Evolutionary conservation across 2,329 filamentous ascomycete genomes (phyloP).

Genomic region (Knufia fluminis): DNA sequence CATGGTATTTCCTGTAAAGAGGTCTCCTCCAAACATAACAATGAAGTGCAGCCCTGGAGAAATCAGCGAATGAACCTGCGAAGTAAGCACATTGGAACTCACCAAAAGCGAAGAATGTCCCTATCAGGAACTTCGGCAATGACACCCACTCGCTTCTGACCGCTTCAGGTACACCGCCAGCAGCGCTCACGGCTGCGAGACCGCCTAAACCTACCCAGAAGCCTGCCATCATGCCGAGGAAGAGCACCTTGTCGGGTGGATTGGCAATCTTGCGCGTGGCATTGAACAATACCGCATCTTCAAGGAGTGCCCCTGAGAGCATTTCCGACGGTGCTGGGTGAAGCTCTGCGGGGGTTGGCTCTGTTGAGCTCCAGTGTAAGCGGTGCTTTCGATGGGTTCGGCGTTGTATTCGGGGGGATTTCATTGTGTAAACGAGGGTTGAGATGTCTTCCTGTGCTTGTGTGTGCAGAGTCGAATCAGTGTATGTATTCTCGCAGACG

Average conservation of each 20-base stretch:
- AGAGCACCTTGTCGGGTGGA: slow-evolving; percentile 7
- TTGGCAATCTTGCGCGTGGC: slow-evolving; percentile 3
- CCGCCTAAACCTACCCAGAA: slow-evolving; percentile 8
- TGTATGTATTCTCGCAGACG: too few relatives aligned
- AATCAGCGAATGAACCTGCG: not conserved
- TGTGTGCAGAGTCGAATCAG: too few relatives aligned
- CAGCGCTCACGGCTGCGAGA: slow-evolving; percentile 1
- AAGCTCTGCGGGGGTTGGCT: not conserved
- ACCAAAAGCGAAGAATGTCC: slow-evolving; percentile 4
- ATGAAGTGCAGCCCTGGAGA: slow-evolving; percentile 2
- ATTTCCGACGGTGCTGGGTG: slow-evolving; percentile 6
- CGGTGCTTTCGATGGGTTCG: too few relatives aligned
- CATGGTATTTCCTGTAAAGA: slow-evolving; percentile 7
- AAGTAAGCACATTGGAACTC: not conserved
- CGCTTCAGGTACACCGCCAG: slow-evolving; percentile 3
- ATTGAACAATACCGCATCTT: slow-evolving; percentile 7
- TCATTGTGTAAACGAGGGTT: too few relatives aligned
- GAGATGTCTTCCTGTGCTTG: too few relatives aligned
- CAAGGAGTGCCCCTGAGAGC: slow-evolving; percentile 6
- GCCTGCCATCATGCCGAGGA: not conserved
- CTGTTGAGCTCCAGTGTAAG: too few relatives aligned
- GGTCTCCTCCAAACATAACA: slow-evolving; percentile 2
- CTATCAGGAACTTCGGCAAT: slow-evolving; percentile 6
- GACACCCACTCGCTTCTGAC: slow-evolving; percentile 1
- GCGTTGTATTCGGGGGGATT: too few relatives aligned